Evolutionary conservation across 176 grass and related monocot species (phyloP).

Genomic region (Pontederia crassipes): DNA sequence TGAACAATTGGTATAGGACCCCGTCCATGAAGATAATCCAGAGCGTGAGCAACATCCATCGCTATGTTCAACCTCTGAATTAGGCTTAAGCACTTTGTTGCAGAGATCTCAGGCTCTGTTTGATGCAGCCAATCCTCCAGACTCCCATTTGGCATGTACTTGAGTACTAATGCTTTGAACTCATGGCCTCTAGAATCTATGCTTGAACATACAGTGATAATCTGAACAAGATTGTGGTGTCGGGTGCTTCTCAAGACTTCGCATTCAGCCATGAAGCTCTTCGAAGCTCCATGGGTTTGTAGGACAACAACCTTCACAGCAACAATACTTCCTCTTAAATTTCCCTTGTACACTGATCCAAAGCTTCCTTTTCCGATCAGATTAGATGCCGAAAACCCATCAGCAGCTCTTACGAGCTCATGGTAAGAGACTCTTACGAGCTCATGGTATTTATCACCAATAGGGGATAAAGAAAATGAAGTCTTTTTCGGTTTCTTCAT

Average conservation of each 20-base stretch:
- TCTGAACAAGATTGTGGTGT: no score
- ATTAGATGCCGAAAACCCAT: conserved; percentile 13
- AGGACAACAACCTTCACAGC: conserved; percentile 33
- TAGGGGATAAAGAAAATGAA: background rate
- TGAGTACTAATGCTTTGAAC: conserved; percentile 31
- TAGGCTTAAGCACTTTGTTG: background rate
- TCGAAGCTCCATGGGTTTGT: conserved; percentile 10
- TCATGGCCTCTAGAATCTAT: conserved; percentile 24
- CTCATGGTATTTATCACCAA: background rate
- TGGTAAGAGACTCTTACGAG: background rate
- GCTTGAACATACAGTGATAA: conserved; percentile 25
- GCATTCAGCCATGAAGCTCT: conserved; percentile 28
- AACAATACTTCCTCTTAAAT: background rate
- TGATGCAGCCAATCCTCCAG: conserved; percentile 31
- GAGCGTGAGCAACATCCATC: conserved; percentile 11
- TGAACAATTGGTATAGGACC: no score
- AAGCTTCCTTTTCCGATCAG: background rate
- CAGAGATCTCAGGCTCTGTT: background rate
- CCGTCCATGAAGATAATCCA: no score
- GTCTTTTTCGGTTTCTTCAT: background rate
- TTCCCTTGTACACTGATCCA: no score
- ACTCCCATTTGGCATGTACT: background rate
- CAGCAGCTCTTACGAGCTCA: conserved; percentile 4
- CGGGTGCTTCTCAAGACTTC: conserved; percentile 11
- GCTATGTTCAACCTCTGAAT: conserved; percentile 16